These are phyloP conservation scores for Isoetes taiwanensis DNA, from an alignment of 75 land plant genomes.

Conservation along the genomic window DNA sequence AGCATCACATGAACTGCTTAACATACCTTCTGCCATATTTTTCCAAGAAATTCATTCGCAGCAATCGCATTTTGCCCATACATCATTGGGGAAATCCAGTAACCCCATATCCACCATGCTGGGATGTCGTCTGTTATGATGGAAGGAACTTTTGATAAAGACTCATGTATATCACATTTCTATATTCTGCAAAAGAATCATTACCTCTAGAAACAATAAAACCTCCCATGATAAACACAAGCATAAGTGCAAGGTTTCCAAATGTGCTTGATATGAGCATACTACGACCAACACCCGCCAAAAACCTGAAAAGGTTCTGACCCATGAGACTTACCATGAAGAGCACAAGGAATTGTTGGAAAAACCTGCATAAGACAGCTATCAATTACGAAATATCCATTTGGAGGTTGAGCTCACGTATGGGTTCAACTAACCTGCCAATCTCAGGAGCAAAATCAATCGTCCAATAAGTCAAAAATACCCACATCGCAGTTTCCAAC, in stretches of 20 bases:
- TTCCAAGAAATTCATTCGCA: neutral
- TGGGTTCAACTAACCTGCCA: constrained; percentile 18
- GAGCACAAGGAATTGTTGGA: constrained; percentile 17
- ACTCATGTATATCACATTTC: too few species aligned
- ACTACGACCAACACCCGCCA: constrained; percentile 19
- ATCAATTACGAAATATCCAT: too few species aligned
- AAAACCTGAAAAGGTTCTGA: constrained; percentile 8
- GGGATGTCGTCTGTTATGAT: constrained; percentile 25
- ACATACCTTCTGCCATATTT: constrained; percentile 22
- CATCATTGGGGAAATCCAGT: constrained; percentile 1
- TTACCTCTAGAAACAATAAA: constrained; percentile 30
- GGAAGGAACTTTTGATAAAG: too few species aligned
- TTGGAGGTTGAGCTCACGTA: too few species aligned
- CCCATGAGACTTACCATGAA: constrained; percentile 16
- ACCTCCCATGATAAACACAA: constrained; percentile 26
- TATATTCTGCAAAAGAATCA: too few species aligned
- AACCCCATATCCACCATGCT: constrained; percentile 5
- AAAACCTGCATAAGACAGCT: constrained; percentile 10
- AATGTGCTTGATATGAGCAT: constrained; percentile 17
- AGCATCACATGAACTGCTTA: neutral
- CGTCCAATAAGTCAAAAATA: constrained; percentile 23
- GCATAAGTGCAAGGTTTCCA: constrained; percentile 14
- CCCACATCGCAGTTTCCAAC: constrained; percentile 23
- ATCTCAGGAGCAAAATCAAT: constrained; percentile 32
- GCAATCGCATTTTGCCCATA: constrained; percentile 6